phyloP scores from a whole-genome alignment of 2,329 filamentous ascomycete genomes.

The Herpotrichia juniperi region DNA sequence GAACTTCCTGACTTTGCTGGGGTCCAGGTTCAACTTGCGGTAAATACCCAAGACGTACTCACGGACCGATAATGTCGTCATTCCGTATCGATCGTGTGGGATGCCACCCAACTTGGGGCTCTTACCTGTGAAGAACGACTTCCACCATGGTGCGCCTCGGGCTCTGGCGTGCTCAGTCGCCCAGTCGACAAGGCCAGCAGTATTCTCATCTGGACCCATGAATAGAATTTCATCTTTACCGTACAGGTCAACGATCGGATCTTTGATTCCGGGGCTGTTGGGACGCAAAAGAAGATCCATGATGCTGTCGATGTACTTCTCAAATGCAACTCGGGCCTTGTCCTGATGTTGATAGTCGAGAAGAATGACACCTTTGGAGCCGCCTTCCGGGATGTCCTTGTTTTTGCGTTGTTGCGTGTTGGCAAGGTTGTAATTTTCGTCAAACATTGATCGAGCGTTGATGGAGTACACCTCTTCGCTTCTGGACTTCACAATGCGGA shows the following conservation, averaged over 20 bases:
- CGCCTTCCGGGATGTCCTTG: slow-evolving; percentile 98
- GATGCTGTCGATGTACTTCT: slow-evolving; percentile 99
- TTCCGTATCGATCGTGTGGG: slow-evolving; percentile 93
- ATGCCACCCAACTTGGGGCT: slow-evolving; percentile 95
- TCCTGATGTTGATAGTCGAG: slow-evolving; percentile 94
- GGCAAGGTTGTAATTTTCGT: slow-evolving; percentile 97
- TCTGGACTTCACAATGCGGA: slow-evolving; percentile 97
- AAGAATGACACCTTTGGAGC: slow-evolving; percentile 96
- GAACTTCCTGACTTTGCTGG: slow-evolving; percentile 84
- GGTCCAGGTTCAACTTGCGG: slow-evolving; percentile 90
- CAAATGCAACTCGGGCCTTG: slow-evolving; percentile 88
- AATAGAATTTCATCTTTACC: slow-evolving; percentile 97
- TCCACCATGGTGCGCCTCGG: slow-evolving; percentile 96
- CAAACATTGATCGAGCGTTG: slow-evolving; percentile 94
- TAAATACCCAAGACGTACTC: slow-evolving; percentile 98
- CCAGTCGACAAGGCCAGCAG: slow-evolving; percentile 95
- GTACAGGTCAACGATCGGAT: slow-evolving; percentile 94
- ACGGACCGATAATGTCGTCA: slow-evolving; percentile 96
- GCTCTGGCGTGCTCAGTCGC: slow-evolving; percentile 91
- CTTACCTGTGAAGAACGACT: slow-evolving; percentile 99
- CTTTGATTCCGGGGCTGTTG: slow-evolving; percentile 94
- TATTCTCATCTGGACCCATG: slow-evolving; percentile 99
- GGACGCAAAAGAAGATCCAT: slow-evolving; percentile 91
- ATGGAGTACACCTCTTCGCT: slow-evolving; percentile 96
- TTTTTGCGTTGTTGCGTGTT: slow-evolving; percentile 99